Base-by-base conservation (phyloP, 805 yeast species). In the Candida endomychidarum region DNA sequence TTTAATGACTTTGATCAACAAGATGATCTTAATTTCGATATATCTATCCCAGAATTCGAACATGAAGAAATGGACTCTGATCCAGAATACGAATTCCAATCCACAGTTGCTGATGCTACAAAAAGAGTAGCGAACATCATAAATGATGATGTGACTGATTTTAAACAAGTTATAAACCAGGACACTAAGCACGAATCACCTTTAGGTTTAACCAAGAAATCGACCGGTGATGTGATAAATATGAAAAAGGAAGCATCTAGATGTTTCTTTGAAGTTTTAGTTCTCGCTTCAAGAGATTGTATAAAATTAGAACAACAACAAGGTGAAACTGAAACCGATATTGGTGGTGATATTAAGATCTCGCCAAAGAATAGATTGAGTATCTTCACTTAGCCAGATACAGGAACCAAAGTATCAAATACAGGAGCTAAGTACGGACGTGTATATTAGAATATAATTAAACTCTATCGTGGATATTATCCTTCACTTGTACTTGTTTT, bases 231-330 rank as follows among this genome's bases (percentile, higher is more conserved):
- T n/a, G 27, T 30, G 23, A 10, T 48, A 11, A 64, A 67, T 45
- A 67, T 67, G 43, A 73, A 74, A 53, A 66, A 71, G 48, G 81
- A 82, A 50, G 86, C 88, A 15, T 78, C 87, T 2, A 74, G 78
- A 51, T 72, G 86, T 39, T 89, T 89, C 61, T 89, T 88, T 53
- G 95, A 89, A 57, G 58, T 89, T 56, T 68, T 89, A 50, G 91
- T 88, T 3, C 68, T 89, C 42, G 95, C 95, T 2, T 82, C 93
- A 5, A 71, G 79, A 32, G 89, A 83, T 50, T 81, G 91, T 39
- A 65, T 89, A 33, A 65, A 67, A 11, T 59, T 88, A 29, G 61
- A 76, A 25, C 96, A 87, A 63, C 68, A 71, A 17, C 25, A 30
- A 14, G 46, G 45, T n/a, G 45, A 11, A 33, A 11, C 39, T n/a